phyloP scores from a whole-genome alignment of 1,284 basidiomycete genomes.

The Ganoderma meredithae region DNA sequence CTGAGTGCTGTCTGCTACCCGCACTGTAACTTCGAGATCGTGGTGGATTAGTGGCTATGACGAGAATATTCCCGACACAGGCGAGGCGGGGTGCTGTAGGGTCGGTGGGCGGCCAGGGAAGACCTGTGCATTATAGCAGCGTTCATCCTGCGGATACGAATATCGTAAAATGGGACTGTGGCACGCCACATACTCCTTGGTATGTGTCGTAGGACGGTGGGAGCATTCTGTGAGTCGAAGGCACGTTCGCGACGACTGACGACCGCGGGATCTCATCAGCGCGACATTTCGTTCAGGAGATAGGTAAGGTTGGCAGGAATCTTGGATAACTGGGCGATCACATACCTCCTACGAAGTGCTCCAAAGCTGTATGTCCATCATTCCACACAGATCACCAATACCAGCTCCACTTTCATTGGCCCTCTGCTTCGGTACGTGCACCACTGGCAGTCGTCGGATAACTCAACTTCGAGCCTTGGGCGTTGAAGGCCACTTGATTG shows the following conservation, averaged over 20 bases:
- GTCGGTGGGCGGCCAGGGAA: neutral
- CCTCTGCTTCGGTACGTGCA: neutral
- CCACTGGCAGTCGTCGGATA: no score
- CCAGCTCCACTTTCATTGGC: neutral
- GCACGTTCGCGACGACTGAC: neutral
- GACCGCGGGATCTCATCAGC: neutral
- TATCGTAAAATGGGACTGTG: neutral
- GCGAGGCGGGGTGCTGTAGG: neutral
- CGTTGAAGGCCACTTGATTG: neutral
- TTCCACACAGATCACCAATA: neutral
- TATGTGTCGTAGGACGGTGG: neutral
- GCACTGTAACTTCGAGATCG: no score
- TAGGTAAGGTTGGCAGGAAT: neutral
- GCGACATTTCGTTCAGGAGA: neutral
- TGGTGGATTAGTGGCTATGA: neutral
- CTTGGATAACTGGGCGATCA: neutral
- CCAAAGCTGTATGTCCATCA: neutral
- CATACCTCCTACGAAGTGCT: neutral
- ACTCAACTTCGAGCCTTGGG: no score
- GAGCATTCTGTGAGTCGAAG: neutral
- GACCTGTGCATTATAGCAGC: neutral
- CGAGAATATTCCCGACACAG: neutral
- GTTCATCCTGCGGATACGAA: neutral
- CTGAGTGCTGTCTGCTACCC: neutral
- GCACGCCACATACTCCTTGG: neutral